Base-by-base conservation (phyloP, 441 rosid genomes). In the Viola pubescens region DNA sequence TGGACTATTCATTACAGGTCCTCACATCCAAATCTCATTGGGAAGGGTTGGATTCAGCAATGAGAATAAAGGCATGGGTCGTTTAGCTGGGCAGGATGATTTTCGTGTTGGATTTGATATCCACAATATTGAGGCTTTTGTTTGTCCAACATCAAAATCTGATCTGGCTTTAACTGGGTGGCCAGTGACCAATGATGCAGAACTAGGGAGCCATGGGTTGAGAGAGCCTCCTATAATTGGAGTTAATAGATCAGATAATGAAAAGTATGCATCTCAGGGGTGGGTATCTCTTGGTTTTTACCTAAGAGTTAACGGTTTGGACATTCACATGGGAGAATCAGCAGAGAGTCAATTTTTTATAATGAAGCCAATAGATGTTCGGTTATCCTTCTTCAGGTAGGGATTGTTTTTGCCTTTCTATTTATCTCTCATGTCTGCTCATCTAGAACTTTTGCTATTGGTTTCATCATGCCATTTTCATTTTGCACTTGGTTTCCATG, bases 1-100 rank as follows among this genome's bases (percentile, higher is more conserved):
- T 72, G 95, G 83, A 69, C 77, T 77, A 56, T 75, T 84, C 66
- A 73, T 87, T 59, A 78, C 82, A 49, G 97, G 98, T 61, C 95
- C 95, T 63, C 79, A 64, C 53, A 67, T 89, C 66, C 78, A 59
- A 69, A 59, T 89, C 37, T 71, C 82, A 42, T 63, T 75, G 10
- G 73, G 72, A 76, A 80, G 79, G 72, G 78, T 42, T 47, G 81
- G 69, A 34, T 39, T 68, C 59, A 62, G 62, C 48, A 38, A 26
- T 64, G 73, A 49, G 45, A 69, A 57, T 54, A 64, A 58, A 59
- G 59, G 66, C 50, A 51, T 51, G 57, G 65, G 69, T 63, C 67
- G 38, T 62, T 19, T 57, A 51, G 70, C 45, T 58, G 51, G 74
- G 59, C 70, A 69, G 68, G 76, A 75, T 73, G 81, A 66, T 70